Evolutionary conservation across 192 early-diverging fungal species (phyloP).

Genomic region (Backusella liffmaniae): DNA sequence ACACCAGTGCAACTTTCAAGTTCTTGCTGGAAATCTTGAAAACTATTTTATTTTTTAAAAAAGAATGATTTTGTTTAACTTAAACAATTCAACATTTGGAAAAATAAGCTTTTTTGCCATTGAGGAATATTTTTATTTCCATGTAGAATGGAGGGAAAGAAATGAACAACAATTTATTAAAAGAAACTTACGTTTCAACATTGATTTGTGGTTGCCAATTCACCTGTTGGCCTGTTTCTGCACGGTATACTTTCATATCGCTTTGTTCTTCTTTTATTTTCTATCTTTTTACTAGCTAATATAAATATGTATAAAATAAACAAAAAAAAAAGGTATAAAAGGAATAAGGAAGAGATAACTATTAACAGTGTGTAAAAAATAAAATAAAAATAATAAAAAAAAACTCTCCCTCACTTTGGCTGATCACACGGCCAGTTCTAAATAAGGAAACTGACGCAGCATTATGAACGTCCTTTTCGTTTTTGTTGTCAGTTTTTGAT

Average conservation of each 20-base stretch:
- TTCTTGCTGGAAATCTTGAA: constrained; percentile 29
- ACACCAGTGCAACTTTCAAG: constrained; percentile 45
- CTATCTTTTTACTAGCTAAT: not conserved
- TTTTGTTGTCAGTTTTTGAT: not conserved
- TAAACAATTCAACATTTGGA: not conserved
- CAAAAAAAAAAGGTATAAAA: not conserved
- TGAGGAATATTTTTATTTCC: not conserved
- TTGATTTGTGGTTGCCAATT: constrained; percentile 11
- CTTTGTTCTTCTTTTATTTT: not conserved
- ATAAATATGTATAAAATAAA: not conserved
- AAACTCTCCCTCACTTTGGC: not conserved
- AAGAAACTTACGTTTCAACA: constrained; percentile 18
- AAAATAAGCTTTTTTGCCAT: not conserved
- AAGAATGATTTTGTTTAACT: not conserved
- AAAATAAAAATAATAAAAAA: not conserved
- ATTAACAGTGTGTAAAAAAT: not conserved
- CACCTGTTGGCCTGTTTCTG: constrained; percentile 53
- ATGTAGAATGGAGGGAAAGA: not conserved
- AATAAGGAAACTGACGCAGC: not conserved
- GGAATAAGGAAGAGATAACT: not conserved
- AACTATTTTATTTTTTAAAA: constrained; percentile 13
- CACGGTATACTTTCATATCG: constrained; percentile 53
- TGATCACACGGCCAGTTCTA: not conserved
- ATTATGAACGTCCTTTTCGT: not conserved
- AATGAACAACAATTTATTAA: not conserved